Conservation (phyloP, 202 grass and related monocot genomes). For the Setaria viridis region DNA sequence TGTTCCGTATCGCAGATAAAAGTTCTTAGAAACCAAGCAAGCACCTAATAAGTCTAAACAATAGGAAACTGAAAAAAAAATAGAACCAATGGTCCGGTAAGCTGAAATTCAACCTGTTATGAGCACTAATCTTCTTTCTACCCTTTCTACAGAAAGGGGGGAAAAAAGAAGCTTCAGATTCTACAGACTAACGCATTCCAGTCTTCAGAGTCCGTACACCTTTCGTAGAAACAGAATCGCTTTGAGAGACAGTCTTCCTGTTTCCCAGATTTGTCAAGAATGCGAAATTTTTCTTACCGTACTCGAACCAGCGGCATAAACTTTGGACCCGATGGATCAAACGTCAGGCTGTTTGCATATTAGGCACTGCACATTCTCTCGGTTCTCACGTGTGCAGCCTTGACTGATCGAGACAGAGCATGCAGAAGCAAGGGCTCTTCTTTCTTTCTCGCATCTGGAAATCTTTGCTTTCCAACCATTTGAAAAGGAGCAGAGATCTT, state of each 20-base stretch:
- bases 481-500: neutral
- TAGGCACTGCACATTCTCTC: neutral
- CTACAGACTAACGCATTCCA: neutral
- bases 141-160: neutral
- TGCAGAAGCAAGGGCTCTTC: neutral
- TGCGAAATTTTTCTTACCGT: neutral
- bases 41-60: conserved; percentile 13
- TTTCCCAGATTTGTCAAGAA: neutral
- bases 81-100: neutral
- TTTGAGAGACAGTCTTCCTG: neutral
- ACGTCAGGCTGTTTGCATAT: neutral
- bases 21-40: conserved; percentile 47
- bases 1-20: conserved; percentile 62
- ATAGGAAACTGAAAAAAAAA: neutral
- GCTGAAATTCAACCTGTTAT: neutral
- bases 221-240: neutral
- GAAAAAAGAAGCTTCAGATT: neutral
- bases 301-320: neutral
- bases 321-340: neutral
- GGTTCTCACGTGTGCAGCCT: conserved; percentile 14
- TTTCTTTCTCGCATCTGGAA: neutral
- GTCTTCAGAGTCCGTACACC: neutral
- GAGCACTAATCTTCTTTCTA: neutral
- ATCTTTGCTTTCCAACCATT: neutral
- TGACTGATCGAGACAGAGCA: conserved; percentile 26